Conservation (phyloP, 768 basidiomycete genomes). For the Lepiota brunneoincarnata region DNA sequence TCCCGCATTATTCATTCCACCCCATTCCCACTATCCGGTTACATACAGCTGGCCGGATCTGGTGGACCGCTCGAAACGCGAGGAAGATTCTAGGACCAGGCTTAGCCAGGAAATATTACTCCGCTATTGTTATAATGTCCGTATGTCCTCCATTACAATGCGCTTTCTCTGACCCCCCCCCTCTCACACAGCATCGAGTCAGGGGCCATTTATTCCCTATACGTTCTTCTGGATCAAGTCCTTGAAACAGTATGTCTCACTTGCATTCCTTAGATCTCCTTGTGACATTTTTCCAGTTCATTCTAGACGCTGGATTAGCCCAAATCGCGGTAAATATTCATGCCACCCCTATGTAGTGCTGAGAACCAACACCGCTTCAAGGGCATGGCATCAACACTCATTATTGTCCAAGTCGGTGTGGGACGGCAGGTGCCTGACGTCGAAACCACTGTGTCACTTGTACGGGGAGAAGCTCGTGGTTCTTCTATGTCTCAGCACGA, state of each 20-base stretch:
- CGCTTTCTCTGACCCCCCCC: too few species aligned
- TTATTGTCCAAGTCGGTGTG: conserved; percentile 2
- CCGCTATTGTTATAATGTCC: conserved; percentile 33
- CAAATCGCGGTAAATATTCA: conserved; percentile 10
- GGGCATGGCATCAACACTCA: background rate
- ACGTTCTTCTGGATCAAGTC: too few species aligned
- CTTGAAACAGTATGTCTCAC: too few species aligned
- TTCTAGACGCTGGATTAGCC: conserved; percentile 23
- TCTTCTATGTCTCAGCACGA: too few species aligned
- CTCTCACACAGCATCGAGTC: conserved; percentile 30
- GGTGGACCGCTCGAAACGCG: conserved; percentile 27
- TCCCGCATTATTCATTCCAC: background rate
- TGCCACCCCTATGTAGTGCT: too few species aligned
- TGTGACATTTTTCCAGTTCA: too few species aligned
- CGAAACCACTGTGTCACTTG: background rate
- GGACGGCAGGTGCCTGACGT: background rate
- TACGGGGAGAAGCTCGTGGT: background rate
- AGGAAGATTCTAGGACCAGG: conserved; percentile 22
- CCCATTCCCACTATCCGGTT: background rate
- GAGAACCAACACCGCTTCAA: too few species aligned
- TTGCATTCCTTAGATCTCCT: too few species aligned
- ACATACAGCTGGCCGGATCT: conserved; percentile 30
- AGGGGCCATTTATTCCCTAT: conserved; percentile 32
- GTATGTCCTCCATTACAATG: conserved; percentile 6
- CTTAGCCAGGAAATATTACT: conserved; percentile 27